Base-by-base conservation (phyloP, 2,329 filamentous ascomycete genomes). In the Laburnicola sp. region DNA sequence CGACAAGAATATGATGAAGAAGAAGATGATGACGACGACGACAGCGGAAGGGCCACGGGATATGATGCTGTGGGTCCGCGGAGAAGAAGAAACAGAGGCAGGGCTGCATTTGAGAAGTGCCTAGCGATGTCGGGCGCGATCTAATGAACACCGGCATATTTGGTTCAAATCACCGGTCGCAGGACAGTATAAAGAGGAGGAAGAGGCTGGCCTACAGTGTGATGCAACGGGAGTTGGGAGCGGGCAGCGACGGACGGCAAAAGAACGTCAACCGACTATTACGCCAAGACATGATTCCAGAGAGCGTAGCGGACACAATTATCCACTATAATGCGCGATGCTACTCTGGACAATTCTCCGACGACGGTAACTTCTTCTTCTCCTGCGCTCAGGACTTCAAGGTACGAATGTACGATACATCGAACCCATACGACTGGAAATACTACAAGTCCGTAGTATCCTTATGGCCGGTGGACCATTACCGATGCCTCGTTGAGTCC, bases 311-410 rank as follows among this genome's bases (percentile, higher is more conserved):
- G 0, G 93, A 97, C 67, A 88, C 89, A 65, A 89, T 96, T 54
- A 87, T 97, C 55, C 89, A 96, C 64, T 95, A 92, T 68, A 84
- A 92, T 48, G 82, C 87, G 4, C 86, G 90, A 35, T 92, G 94
- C 46, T 97, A 97, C 68, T 96, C 91, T 2, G 94, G 94, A 1
- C 93, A 97, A 69, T 99, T 97, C 70, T 96, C 91, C 0, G 89
- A 95, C 58, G 94, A 99, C 63, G 94, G 94, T 25, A 96, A 96
- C 72, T 97, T 97, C 77, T 97, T 97, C 77, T 97, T 93, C 69
- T 86, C 88, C 4, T 94, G 89, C 65, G 88, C 88, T 7, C 91
- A 97, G 72, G 92, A 97, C 73, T 96, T 96, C 76, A 88, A 86
- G 61, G 91, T 99, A 7, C 87, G 92, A 46, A 92, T 99, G 89